Base-by-base conservation (phyloP, 257 asterid genomes). In the Apocynum venetum region DNA sequence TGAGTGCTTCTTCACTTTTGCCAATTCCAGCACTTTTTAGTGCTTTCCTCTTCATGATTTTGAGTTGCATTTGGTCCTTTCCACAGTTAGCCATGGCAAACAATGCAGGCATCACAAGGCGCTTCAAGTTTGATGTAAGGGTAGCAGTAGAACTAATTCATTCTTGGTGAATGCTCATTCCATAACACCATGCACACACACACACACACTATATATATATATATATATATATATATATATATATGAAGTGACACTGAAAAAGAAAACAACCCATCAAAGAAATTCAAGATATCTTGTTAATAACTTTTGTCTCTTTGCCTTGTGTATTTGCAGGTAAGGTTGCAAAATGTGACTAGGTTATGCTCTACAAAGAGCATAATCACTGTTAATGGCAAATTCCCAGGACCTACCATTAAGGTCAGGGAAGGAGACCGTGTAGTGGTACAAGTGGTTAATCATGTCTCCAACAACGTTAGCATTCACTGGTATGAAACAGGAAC, bases 331-430 rank as follows among this genome's bases (percentile, higher is more conserved):
- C 89, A 91, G 96, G 76, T 91, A 79, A 79, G 78, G 82, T n/a
- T 86, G 83, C 83, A 87, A 40, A 89, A 86, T 40, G 89, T 88
- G 77, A 87, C 89, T 1, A 81, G 93, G 79, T 71, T 91, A 66
- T 91, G 97, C 82, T 84, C 79, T 40, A 88, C 87, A 2, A 91
- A 89, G 84, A 81, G 80, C 82, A 86, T 88, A 49, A 78, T 88
- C 41, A 91, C 95, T 2, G 91, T 89, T 41, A 91, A 91, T 41
- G 97, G 97, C 11, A 81, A 86, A 79, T 88, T 85, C 73, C 97
- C 97, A 0, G 97, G 95, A 41, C 93, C 97, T 61, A 80, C 82
- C 8, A 75, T 91, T 17, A 56, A 73, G 55, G 93, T 89, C 3
- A 83, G 95, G 80, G 95, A 91, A 74, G 97, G 95, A 3, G 97